Conservation (phyloP, 805 yeast species). For the Yamadazyma olivae region DNA sequence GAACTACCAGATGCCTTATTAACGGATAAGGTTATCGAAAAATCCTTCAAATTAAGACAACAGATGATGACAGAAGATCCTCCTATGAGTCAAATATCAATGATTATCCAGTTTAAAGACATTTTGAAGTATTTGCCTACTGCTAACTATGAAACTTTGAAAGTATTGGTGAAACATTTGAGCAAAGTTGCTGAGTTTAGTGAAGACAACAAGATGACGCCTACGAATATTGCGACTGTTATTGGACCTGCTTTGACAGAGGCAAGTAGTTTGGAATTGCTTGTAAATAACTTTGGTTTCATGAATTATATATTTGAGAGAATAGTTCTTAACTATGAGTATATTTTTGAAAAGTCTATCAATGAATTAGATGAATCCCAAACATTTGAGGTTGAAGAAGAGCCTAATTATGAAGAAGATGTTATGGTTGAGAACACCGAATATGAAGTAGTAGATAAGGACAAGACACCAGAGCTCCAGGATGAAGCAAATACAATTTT, state of each 20-base stretch:
- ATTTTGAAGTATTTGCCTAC: constrained; percentile 51
- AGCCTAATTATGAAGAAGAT: neutral
- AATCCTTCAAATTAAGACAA: constrained; percentile 43
- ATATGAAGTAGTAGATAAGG: neutral
- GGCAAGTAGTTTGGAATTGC: constrained; percentile 46
- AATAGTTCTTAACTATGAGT: constrained; percentile 42
- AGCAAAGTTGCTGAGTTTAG: constrained; percentile 63
- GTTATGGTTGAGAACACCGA: neutral
- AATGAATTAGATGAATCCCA: neutral
- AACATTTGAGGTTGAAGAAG: neutral
- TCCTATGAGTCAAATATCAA: neutral
- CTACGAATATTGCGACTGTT: constrained; percentile 87
- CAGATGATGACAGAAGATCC: constrained; percentile 2
- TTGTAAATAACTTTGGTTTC: constrained; percentile 49
- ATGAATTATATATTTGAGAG: constrained; percentile 54
- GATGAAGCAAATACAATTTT: no score
- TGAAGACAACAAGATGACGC: constrained; percentile 77
- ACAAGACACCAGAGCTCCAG: no score
- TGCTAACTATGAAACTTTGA: constrained; percentile 65
- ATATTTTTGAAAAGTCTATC: constrained; percentile 25
- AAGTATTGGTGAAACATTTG: constrained; percentile 67
- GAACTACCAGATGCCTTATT: constrained; percentile 85
- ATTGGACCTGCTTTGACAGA: constrained; percentile 65
- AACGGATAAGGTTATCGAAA: constrained; percentile 61
- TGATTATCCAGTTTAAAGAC: constrained; percentile 19